Conservation (phyloP, 768 basidiomycete species). For the Lentinula lateritia region DNA sequence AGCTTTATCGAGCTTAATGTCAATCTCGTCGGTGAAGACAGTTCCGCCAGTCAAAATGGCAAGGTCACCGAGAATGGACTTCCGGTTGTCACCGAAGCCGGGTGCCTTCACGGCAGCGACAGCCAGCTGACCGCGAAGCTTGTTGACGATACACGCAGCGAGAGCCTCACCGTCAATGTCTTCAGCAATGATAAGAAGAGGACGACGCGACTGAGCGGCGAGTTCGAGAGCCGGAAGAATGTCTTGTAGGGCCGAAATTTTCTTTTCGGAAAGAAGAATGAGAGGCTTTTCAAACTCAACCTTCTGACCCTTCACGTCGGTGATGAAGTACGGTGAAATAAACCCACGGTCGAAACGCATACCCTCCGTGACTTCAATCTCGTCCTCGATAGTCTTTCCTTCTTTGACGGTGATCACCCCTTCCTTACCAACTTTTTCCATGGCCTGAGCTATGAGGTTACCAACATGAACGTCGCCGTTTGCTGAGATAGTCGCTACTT, state of each 20-base stretch:
- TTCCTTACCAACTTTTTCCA: constrained; percentile 99
- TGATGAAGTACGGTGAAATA: constrained; percentile 98
- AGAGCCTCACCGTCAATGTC: constrained; percentile 97
- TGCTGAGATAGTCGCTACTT: constrained; percentile 95
- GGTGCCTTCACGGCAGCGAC: constrained; percentile 96
- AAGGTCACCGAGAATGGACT: constrained; percentile 94
- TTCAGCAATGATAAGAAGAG: constrained; percentile 94
- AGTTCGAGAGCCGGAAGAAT: constrained; percentile 89
- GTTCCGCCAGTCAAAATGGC: constrained; percentile 97
- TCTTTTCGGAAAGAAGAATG: constrained; percentile 94
- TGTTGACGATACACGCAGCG: constrained; percentile 98
- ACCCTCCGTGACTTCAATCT: constrained; percentile 99
- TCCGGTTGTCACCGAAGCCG: constrained; percentile 98
- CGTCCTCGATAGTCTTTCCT: constrained; percentile 95
- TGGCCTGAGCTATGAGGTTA: constrained; percentile 93
- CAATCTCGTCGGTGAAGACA: constrained; percentile 94
- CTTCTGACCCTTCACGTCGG: constrained; percentile 94
- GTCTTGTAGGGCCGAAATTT: constrained; percentile 92
- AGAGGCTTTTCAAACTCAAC: constrained; percentile 96
- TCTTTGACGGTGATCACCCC: constrained; percentile 99
- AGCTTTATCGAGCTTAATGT: constrained; percentile 93
- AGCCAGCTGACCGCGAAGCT: constrained; percentile 94
- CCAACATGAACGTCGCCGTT: constrained; percentile 84
- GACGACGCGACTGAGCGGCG: constrained; percentile 77
- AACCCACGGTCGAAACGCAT: constrained; percentile 99